These are phyloP conservation scores for Fusarium pseudocircinatum DNA, from an alignment of 2,329 filamentous ascomycete genomes.

Conservation along the genomic window DNA sequence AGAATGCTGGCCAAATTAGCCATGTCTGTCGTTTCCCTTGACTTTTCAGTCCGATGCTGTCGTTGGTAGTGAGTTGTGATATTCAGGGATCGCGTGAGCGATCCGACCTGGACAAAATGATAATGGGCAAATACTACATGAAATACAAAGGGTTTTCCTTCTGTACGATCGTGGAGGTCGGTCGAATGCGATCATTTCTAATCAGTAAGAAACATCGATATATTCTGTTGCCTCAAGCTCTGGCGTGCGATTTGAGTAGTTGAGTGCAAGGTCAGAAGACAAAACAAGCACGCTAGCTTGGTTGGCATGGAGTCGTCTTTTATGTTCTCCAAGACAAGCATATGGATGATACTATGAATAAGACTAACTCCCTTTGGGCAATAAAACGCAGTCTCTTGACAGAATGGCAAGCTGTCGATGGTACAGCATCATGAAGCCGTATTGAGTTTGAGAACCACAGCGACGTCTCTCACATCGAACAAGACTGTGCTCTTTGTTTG, in stretches of 20 bases:
- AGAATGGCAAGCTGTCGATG: background rate
- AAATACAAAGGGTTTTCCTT: accelerated
- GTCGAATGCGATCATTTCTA: no score
- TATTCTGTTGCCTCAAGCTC: background rate
- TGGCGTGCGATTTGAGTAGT: background rate
- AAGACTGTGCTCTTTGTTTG: background rate
- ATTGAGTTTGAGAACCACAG: background rate
- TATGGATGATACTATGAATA: background rate
- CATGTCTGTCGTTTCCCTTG: no score
- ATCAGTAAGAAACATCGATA: background rate
- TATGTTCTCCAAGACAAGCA: background rate
- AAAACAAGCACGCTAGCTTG: background rate
- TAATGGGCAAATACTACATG: no score
- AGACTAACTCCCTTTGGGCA: background rate
- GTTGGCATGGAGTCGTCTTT: background rate
- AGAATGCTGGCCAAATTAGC: background rate
- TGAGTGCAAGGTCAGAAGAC: background rate
- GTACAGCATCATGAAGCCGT: background rate
- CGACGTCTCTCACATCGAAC: background rate
- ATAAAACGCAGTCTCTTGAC: background rate
- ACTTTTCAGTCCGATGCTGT: background rate
- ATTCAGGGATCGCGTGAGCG: no score
- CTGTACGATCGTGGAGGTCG: no score
- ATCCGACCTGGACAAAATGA: background rate
- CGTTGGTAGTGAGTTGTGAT: background rate